Conservation (phyloP, 2,329 filamentous ascomycete species). For the Metarhizium sp. region DNA sequence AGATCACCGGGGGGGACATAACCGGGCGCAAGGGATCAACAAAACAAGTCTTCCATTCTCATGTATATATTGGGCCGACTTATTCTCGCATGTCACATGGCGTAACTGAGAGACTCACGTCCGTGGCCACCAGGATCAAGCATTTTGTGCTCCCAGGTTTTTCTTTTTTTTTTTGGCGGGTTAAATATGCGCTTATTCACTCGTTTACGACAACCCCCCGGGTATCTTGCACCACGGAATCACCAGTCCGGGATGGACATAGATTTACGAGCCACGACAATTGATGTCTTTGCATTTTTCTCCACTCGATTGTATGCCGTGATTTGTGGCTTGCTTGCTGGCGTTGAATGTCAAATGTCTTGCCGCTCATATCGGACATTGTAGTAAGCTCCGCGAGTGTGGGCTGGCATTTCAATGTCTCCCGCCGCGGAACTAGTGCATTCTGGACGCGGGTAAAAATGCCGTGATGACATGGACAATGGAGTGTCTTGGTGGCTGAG, state of each 20-base stretch:
- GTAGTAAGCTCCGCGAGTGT: neutral
- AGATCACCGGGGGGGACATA: too few species aligned
- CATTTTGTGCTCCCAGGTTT: neutral
- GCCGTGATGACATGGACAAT: too few species aligned
- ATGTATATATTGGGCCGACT: constrained; percentile 21
- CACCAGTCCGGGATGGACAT: neutral
- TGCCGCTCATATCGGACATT: neutral
- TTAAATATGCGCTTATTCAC: neutral
- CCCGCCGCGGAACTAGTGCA: neutral
- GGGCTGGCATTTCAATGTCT: neutral
- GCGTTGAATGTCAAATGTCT: too few species aligned
- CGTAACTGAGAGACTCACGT: neutral
- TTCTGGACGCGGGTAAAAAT: neutral
- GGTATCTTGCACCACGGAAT: constrained; percentile 3
- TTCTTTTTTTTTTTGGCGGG: neutral
- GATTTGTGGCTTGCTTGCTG: too few species aligned
- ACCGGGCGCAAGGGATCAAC: neutral
- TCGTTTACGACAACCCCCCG: too few species aligned
- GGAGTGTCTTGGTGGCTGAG: neutral
- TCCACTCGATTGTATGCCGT: neutral
- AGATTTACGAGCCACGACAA: constrained; percentile 5
- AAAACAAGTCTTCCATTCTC: constrained; percentile 10
- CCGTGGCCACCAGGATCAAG: neutral
- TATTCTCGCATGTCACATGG: neutral
- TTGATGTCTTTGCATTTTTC: constrained; percentile 1